Base-by-base conservation (phyloP, 805 yeast genomes). In the Starmerella lactis-condensi region DNA sequence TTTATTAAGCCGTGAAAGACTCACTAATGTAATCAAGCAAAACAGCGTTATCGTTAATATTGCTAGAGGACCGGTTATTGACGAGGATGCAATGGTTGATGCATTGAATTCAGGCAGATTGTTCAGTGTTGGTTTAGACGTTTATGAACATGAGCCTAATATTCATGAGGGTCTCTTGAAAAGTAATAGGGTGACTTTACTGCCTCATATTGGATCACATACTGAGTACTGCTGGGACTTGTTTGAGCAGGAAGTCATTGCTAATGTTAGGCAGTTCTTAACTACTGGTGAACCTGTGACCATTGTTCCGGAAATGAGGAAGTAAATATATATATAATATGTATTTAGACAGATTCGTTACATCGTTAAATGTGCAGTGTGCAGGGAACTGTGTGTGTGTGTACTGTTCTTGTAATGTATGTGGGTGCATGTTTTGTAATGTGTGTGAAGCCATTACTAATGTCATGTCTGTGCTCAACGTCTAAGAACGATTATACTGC, bases 121-220 rank as follows among this genome's bases (percentile, higher is more conserved):
- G 21, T 61, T 61, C 6, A 51, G 67, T 6, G 70, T 61, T 36
- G 81, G 76, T 5, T 49, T 72, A 3, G 81, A 72, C 43, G 81
- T 72, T 22, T 72, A 63, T 45, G 79, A 72, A 48, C 43, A 50
- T 35, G 81, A 72, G 56, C 81, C 81, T 2, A 43, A 63, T 37
- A 67, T 68, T 12, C 61, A 69, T 31, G 58, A 61, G 38, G 75
- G 69, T 30, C 57, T 73, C 35, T 43, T 62, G 29, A 51, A 51
- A 18, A 57, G 67, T 43, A 55, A 61, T 17, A 64, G 62, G 35
- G 69, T 65, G n/a, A 61, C 75, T 9, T 66, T 77, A 22, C 58
- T 77, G 41, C 95, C 95, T 11, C 95, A 82, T 51, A 71, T 78
- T 75, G 95, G 93, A 17, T 78, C 93, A 0, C 71, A 70, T 49